Percentiles rank a stretch among this genome's conserved stretches.
phyloP scores from a whole-genome alignment of 2,329 filamentous ascomycete genomes.

The Chrysoporthe cubensis region DNA sequence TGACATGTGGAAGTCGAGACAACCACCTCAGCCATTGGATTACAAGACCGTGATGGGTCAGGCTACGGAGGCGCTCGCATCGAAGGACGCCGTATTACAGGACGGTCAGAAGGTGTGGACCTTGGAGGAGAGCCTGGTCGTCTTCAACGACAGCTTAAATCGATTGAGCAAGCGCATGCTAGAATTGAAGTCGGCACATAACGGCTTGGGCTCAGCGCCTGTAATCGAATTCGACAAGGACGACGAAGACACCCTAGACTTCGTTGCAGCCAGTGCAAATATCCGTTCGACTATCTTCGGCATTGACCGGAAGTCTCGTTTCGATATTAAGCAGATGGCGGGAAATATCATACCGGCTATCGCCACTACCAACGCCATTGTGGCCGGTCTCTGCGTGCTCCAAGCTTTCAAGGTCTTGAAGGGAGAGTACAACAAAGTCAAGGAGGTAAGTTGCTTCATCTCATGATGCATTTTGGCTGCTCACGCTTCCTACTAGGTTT shows the following conservation, averaged over 20 bases:
- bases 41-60: constrained; percentile 65
- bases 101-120: constrained; percentile 81
- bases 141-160: constrained; percentile 83
- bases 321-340: constrained; percentile 98
- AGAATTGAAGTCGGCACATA: constrained; percentile 57
- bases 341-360: constrained; percentile 99
- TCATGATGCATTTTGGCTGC: constrained; percentile 6
- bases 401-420: constrained; percentile 90
- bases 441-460: constrained; percentile 61
- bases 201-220: constrained; percentile 56
- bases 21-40: constrained; percentile 72
- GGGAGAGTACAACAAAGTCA: constrained; percentile 70
- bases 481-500: constrained; percentile 57
- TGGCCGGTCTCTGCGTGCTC: constrained; percentile 87
- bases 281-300: constrained; percentile 87
- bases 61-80: constrained; percentile 51
- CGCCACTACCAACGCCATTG: constrained; percentile 96
- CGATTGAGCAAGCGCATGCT: constrained; percentile 76
- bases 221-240: constrained; percentile 94
- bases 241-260: constrained; percentile 91
- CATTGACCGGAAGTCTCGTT: constrained; percentile 86
- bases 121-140: constrained; percentile 79
- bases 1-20: constrained; percentile 92
- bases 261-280: constrained; percentile 89
- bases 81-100: constrained; percentile 58